A percentile compares a stretch with the other conserved stretches of the same genome.
Conservation (phyloP, 1,139 yeast species). For the Yarrowia galli region DNA sequence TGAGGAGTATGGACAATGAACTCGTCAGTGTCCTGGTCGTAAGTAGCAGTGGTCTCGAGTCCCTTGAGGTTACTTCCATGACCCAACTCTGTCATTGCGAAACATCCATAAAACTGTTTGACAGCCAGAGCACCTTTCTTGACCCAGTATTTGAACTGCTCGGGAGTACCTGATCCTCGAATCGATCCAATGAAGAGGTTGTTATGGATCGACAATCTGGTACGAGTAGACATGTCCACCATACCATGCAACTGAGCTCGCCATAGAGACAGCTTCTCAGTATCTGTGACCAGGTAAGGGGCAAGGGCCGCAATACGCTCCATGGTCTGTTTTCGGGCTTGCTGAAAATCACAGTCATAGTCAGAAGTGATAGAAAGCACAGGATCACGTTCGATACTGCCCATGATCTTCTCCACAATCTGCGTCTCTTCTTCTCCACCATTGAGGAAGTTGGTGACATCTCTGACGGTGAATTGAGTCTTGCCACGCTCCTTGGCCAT, state of each 20-base stretch:
- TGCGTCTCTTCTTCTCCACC: constrained; percentile 59
- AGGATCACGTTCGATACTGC: constrained; percentile 63
- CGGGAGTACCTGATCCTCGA: constrained; percentile 74
- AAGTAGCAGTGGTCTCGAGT: constrained; percentile 87
- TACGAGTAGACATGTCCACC: constrained; percentile 67
- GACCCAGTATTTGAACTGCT: constrained; percentile 73
- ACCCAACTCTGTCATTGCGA: constrained; percentile 93
- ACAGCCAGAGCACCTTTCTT: constrained; percentile 69
- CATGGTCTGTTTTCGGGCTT: constrained; percentile 62
- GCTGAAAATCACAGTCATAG: constrained; percentile 61
- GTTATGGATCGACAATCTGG: constrained; percentile 73
- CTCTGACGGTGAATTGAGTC: constrained; percentile 58
- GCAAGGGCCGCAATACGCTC: constrained; percentile 59
- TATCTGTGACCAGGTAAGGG: constrained; percentile 56
- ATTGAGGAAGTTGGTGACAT: constrained; percentile 62
- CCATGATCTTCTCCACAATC: constrained; percentile 57
- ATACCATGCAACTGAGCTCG: constrained; percentile 55
- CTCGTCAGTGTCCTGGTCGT: constrained; percentile 67
- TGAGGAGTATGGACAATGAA: constrained; percentile 86
- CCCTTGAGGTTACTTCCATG: constrained; percentile 96
- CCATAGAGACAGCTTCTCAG: constrained; percentile 51
- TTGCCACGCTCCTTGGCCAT: constrained; percentile 59
- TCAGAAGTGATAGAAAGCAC: constrained; percentile 58
- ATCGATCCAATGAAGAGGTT: constrained; percentile 74
- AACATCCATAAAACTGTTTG: constrained; percentile 85